Base-by-base conservation (phyloP, 768 basidiomycete genomes). In the Austroboletus eburneus region DNA sequence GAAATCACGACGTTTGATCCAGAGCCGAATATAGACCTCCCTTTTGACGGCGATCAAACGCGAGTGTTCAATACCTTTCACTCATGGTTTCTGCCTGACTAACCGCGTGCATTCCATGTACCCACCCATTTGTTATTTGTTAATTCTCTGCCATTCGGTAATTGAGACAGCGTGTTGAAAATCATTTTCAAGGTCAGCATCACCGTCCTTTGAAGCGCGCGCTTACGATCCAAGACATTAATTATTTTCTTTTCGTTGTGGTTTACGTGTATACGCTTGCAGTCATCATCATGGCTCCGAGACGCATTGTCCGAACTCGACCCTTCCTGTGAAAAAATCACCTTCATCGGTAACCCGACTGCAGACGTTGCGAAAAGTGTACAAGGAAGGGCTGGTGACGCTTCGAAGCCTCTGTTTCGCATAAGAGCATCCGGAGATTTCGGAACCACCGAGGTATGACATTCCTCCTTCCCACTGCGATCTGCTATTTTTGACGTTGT, bases 301-400 rank as follows among this genome's bases (percentile, higher is more conserved):
- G 92, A 96, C 49, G 92, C 94, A 0, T 77, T 97, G 13, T 83
- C 85, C 10, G 95, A 97, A 60, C 74, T 99, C 13, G 93, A 97
- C 55, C 79, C 91, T 16, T 87, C 91, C 0, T 91, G 85, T 61
- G 83, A 90, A 35, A 87, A 83, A 49, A 74, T 98, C 17, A 89
- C 87, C 1, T 82, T 98, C 63, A 80, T 88, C 21, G 82, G 87
- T 36, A 83, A 84, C 43, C 88, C 91, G 1, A 74, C 78, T 33
- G 55, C 65, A 17, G 62, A 66, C 32, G 52, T 43, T 18, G 55
- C 48, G 32, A 45, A 5, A 30, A 48, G 34, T 10, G 33, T 45
- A 3, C 48, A 49, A 32, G 50, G 45, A 54, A 25, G 52, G 65
- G 47, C 39, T 23, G n/a, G 42, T 16, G 8, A 42, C 10, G 10